A percentile compares a stretch with the other conserved stretches of the same genome.
These are phyloP conservation scores for Cladosporium sp. DNA, from an alignment of 2,329 filamentous ascomycete genomes.

Conservation along the genomic window DNA sequence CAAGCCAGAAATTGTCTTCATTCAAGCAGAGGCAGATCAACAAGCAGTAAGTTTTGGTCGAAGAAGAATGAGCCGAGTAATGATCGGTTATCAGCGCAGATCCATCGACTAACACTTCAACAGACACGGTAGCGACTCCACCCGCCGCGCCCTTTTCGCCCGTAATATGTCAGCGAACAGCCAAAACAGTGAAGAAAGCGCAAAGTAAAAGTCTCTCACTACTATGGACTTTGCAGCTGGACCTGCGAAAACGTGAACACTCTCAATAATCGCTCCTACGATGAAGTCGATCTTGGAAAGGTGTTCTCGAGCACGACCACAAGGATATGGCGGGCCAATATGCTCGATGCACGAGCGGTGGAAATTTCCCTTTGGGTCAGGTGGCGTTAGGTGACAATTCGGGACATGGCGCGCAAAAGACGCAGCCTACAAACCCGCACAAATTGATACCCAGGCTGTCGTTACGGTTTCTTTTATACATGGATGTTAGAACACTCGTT, in stretches of 20 bases:
- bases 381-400: constrained; percentile 1
- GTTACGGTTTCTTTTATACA: neutral
- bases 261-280: too few relatives aligned
- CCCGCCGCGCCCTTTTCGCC: constrained; percentile 11
- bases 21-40: constrained; percentile 75
- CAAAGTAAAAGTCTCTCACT: neutral
- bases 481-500: neutral
- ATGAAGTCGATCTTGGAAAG: too few relatives aligned
- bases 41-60: constrained; percentile 49
- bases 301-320: neutral
- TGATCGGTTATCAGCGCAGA: neutral
- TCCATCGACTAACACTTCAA: neutral
- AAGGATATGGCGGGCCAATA: neutral
- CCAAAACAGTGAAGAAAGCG: neutral
- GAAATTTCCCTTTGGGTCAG: neutral
- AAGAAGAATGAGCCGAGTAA: too few relatives aligned
- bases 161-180: constrained; percentile 8
- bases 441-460: constrained; percentile 11
- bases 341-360: neutral
- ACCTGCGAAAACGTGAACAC: neutral
- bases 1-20: constrained; percentile 74
- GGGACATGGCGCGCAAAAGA: neutral
- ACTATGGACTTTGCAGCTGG: neutral
- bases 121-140: constrained; percentile 7
- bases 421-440: constrained; percentile 4